Percentiles rank a stretch among this genome's conserved stretches.
phyloP scores from a whole-genome alignment of 129 eudicot genomes.

The Sambucus nigra region DNA sequence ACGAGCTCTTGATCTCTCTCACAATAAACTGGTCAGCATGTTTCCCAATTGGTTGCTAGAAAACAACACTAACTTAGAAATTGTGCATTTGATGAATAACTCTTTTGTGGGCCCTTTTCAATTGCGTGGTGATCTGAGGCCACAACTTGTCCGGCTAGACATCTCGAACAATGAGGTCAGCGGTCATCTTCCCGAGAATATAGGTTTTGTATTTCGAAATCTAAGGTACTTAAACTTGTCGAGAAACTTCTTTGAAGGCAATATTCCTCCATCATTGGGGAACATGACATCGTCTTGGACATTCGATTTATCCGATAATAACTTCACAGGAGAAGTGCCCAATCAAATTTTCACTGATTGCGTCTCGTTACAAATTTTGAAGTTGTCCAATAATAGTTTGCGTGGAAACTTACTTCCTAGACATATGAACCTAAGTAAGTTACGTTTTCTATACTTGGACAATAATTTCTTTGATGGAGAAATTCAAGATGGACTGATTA shows the following conservation, averaged over 20 bases:
- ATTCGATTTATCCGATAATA: conserved; percentile 8
- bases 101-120: not conserved
- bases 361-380: not conserved
- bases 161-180: not conserved
- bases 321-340: conserved; percentile 11
- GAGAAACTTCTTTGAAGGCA: not conserved
- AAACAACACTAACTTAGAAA: conserved; percentile 8
- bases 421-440: not conserved
- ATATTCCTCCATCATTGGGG: conserved; percentile 7
- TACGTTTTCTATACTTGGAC: not conserved
- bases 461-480: conserved; percentile 13
- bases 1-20: not conserved
- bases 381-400: conserved; percentile 4
- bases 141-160: not conserved
- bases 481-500: not conserved
- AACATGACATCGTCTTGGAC: not conserved
- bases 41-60: conserved; percentile 5
- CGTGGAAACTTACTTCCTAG: conserved; percentile 3
- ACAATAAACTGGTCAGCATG: not conserved
- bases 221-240: not conserved
- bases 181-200: not conserved
- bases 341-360: not conserved
- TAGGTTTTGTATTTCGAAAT: conserved; percentile 4
- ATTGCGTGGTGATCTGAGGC: not conserved
- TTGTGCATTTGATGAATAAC: not conserved